A percentile compares a stretch with the other conserved stretches of the same genome.
Conservation (phyloP, 208 protist species). For the Leishmania braziliensis region DNA sequence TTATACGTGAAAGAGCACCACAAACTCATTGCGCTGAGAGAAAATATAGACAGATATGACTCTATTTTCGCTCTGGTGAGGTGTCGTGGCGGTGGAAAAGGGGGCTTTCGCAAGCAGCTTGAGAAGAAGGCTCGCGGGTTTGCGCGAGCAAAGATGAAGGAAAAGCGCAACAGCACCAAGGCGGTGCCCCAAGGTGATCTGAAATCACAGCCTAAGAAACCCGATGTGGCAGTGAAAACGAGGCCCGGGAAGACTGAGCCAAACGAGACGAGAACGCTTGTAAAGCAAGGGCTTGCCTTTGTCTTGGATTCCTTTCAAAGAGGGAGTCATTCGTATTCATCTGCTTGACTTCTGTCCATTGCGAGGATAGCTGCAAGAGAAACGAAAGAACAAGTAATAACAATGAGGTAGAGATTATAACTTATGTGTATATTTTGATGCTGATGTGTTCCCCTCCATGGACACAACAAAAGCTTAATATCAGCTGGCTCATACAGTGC, state of each 20-base stretch:
- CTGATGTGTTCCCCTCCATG: neutral
- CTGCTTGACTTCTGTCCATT: slow-evolving; percentile 2
- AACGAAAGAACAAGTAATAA: slow-evolving; percentile 5
- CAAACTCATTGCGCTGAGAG: neutral
- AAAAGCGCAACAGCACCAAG: slow-evolving; percentile 36
- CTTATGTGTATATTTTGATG: neutral
- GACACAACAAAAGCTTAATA: neutral
- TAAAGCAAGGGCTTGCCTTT: slow-evolving; percentile 35
- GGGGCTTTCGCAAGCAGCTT: slow-evolving; percentile 83
- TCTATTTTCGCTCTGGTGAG: slow-evolving; percentile 39
- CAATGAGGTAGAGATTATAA: neutral
- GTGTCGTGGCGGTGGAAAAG: slow-evolving; percentile 65
- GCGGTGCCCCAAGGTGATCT: slow-evolving; percentile 1
- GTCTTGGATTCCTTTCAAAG: slow-evolving; percentile 15
- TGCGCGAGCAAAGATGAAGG: slow-evolving; percentile 59
- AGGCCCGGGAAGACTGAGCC: slow-evolving; percentile 14
- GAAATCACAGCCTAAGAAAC: neutral
- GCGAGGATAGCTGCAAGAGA: neutral
- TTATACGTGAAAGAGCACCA: slow-evolving; percentile 2
- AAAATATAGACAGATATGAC: neutral
- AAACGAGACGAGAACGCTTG: slow-evolving; percentile 11
- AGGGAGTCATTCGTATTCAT: neutral
- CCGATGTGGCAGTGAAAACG: neutral
- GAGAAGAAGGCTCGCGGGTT: slow-evolving; percentile 87
- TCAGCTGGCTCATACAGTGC: neutral